Conservation (phyloP, 2,329 filamentous ascomycete genomes). For the Chrysosporium keratinophilum region DNA sequence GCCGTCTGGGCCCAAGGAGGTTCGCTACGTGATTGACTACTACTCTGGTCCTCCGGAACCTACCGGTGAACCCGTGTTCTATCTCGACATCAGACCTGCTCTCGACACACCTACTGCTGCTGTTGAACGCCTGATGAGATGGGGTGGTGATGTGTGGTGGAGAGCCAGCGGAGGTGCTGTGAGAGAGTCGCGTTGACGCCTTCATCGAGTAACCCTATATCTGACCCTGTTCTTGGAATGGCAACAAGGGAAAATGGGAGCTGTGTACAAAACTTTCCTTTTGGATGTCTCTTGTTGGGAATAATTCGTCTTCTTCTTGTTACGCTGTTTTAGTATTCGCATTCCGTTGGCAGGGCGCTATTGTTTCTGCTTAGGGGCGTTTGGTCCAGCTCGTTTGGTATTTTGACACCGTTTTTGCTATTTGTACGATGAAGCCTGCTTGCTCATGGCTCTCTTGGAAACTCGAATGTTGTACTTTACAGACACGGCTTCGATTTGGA, state of each 20-base stretch:
- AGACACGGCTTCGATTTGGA: background rate
- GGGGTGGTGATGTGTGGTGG: slow-evolving; percentile 94
- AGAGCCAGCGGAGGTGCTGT: slow-evolving; percentile 65
- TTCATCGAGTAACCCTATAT: background rate
- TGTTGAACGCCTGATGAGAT: slow-evolving; percentile 71
- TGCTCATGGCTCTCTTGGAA: too few species aligned
- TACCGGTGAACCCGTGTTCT: slow-evolving; percentile 88
- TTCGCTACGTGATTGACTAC: slow-evolving; percentile 95
- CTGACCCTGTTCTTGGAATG: background rate
- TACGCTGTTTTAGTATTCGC: background rate
- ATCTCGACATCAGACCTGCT: slow-evolving; percentile 84
- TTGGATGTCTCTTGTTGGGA: background rate
- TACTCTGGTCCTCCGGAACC: slow-evolving; percentile 75
- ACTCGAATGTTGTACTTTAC: too few species aligned
- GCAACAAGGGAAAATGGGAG: background rate
- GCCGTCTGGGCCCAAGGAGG: slow-evolving; percentile 58
- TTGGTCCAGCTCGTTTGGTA: too few species aligned
- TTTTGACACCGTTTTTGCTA: too few species aligned
- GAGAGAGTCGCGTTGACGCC: background rate
- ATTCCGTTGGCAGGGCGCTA: background rate
- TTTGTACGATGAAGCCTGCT: too few species aligned
- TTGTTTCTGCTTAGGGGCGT: too few species aligned
- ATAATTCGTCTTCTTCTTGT: background rate
- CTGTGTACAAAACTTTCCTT: background rate
- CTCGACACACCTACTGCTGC: slow-evolving; percentile 69